These are phyloP conservation scores for Ammopiptanthus mongolicus DNA, from an alignment of 306 rosid genomes.

Conservation along the genomic window DNA sequence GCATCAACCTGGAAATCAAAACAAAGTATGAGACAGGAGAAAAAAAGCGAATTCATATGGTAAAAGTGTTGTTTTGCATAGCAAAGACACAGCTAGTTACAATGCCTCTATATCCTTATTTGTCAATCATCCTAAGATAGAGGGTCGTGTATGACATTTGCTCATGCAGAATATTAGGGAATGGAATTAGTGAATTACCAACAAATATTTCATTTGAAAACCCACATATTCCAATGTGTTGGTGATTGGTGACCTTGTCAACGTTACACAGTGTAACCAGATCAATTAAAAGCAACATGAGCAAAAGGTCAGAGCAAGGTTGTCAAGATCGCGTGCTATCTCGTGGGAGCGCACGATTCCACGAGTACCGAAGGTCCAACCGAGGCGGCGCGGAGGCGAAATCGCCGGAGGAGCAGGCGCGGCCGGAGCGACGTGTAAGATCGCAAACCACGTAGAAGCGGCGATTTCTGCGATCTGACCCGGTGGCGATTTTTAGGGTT, in stretches of 20 bases:
- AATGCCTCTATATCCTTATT: background rate
- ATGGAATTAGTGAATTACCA: background rate
- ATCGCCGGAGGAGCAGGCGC: too few species aligned
- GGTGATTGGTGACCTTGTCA: background rate
- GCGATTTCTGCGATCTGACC: too few species aligned
- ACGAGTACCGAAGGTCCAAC: too few species aligned
- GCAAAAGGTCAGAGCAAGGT: too few species aligned
- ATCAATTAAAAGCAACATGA: background rate
- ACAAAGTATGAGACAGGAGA: background rate
- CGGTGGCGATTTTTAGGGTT: too few species aligned
- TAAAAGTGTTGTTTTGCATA: background rate
- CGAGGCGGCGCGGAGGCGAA: too few species aligned
- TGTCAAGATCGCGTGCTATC: too few species aligned
- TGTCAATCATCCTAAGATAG: background rate
- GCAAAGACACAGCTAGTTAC: background rate
- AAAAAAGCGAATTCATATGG: background rate
- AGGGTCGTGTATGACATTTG: background rate
- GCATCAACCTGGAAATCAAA: slow-evolving; percentile 58
- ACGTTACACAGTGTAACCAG: background rate
- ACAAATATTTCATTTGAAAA: background rate
- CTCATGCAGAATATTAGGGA: background rate
- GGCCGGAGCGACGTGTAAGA: too few species aligned
- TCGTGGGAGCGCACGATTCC: too few species aligned
- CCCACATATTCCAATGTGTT: background rate
- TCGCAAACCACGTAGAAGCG: too few species aligned